These are phyloP conservation scores for Collybiopsis luxurians DNA, from an alignment of 768 basidiomycete species.

Conservation along the genomic window DNA sequence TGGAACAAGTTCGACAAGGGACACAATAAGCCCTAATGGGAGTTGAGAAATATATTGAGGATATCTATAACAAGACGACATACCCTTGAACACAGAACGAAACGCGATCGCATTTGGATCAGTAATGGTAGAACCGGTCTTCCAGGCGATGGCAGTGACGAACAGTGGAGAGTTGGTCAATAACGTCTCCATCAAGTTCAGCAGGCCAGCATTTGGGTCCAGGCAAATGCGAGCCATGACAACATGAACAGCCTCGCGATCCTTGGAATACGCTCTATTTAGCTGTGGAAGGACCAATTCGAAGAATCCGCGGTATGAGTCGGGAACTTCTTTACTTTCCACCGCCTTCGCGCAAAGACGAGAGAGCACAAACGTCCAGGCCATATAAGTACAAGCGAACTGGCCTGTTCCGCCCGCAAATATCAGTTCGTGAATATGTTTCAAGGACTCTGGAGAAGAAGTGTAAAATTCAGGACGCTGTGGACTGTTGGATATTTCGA, in stretches of 20 bases:
- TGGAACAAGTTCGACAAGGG: slow-evolving; percentile 69
- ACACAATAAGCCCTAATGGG: slow-evolving; percentile 68
- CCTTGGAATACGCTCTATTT: slow-evolving; percentile 47
- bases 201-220: slow-evolving; percentile 57
- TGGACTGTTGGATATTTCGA: slow-evolving; percentile 54
- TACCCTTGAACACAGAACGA: slow-evolving; percentile 84
- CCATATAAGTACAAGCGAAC: slow-evolving; percentile 68
- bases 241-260: slow-evolving; percentile 51
- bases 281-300: slow-evolving; percentile 44
- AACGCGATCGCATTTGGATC: slow-evolving; percentile 79
- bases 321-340: slow-evolving; percentile 50
- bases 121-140: slow-evolving; percentile 61
- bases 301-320: slow-evolving; percentile 54
- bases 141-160: slow-evolving; percentile 71
- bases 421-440: slow-evolving; percentile 66
- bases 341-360: slow-evolving; percentile 46
- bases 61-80: slow-evolving; percentile 10
- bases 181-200: slow-evolving; percentile 52
- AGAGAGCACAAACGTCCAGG: slow-evolving; percentile 84
- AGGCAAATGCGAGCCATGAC: slow-evolving; percentile 61
- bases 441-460: slow-evolving; percentile 59
- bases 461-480: slow-evolving; percentile 51
- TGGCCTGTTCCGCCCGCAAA: slow-evolving; percentile 58
- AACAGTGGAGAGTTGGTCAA: slow-evolving; percentile 74
- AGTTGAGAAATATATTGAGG: slow-evolving; percentile 5